Evolutionary conservation across 805 yeast species (phyloP), one percentile per base, ranked within the genome.

Genomic region (Wickerhamiella cacticola): DNA sequence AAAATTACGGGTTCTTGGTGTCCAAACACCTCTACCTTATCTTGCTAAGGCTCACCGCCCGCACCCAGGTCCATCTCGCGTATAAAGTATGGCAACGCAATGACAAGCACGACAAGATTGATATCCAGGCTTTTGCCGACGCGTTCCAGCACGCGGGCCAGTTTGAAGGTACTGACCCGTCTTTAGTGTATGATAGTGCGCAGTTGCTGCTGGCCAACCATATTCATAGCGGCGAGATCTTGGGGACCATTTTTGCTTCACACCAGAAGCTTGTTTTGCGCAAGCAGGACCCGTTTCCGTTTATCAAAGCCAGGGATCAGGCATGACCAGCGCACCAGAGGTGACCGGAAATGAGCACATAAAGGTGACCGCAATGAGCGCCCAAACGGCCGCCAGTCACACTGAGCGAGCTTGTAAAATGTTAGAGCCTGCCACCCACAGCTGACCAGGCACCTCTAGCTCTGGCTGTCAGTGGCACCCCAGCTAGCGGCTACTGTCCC

Each of bases 201-300:
- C 58, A 55, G 42, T 48, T 53, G 26, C 45, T 52, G 41, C 33
- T 53, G 10, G 52, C 59, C 2, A 53, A 53, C 33, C 31, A 48
- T 22, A 53, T 56, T 9, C 13, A 36, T 10, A 35, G 44, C 2
- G 59, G 59, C 19, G 48, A 52, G n/a, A 51, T 55, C 13, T 52
- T 55, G 35, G 60, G 60, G 9, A 55, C 53, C 31, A 53, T 58
- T 13, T 52, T 50, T 33, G 54, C 54, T 18, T 53, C 45, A 13
- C 25, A 46, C 29, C 44, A 46, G 15, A 50, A 52, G n/a, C 22
- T 57, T 5, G 52, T 56, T 41, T 42, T 57, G 10, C 55, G 56
- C 41, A 48, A 47, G 18, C 41, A 45, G 22, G 44, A 48, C 26
- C 57, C 60, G 24, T 57, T 57, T 46, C 60, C 59, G 1, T 39